Evolutionary conservation across 192 early-diverging fungal species (phyloP).

Genomic region (Entomortierella parvispora): DNA sequence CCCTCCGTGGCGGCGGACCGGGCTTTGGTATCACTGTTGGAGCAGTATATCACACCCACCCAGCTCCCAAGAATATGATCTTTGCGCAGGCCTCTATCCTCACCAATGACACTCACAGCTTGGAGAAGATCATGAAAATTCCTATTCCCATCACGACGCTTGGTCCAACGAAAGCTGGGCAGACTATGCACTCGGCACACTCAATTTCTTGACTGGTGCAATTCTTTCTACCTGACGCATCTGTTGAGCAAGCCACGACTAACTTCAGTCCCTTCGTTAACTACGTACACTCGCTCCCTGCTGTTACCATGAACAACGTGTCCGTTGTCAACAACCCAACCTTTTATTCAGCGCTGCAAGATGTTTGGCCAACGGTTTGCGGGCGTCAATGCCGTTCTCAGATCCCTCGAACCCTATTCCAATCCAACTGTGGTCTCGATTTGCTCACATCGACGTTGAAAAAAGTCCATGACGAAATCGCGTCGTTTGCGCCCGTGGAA

Average conservation of each 20-base stretch:
- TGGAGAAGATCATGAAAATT: slow-evolving; percentile 3
- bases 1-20: slow-evolving; percentile 65
- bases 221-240: slow-evolving; percentile 12
- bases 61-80: slow-evolving; percentile 12
- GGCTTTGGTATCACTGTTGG: slow-evolving; percentile 44
- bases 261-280: slow-evolving; percentile 10
- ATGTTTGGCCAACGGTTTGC: slow-evolving; percentile 1
- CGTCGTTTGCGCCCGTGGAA: not conserved
- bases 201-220: not conserved
- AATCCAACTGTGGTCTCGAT: slow-evolving; percentile 10
- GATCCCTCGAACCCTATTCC: slow-evolving; percentile 41
- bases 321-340: too few relatives aligned
- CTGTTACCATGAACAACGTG: too few relatives aligned
- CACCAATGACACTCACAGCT: slow-evolving; percentile 1
- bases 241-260: not conserved
- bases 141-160: slow-evolving; percentile 5
- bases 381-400: slow-evolving; percentile 36
- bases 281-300: too few relatives aligned
- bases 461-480: slow-evolving; percentile 16
- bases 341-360: too few relatives aligned
- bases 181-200: slow-evolving; percentile 3
- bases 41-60: slow-evolving; percentile 28
- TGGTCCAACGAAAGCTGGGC: slow-evolving; percentile 37
- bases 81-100: not conserved
- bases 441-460: slow-evolving; percentile 9